Conservation (phyloP, 805 yeast genomes). For the Lachancea sp. region DNA sequence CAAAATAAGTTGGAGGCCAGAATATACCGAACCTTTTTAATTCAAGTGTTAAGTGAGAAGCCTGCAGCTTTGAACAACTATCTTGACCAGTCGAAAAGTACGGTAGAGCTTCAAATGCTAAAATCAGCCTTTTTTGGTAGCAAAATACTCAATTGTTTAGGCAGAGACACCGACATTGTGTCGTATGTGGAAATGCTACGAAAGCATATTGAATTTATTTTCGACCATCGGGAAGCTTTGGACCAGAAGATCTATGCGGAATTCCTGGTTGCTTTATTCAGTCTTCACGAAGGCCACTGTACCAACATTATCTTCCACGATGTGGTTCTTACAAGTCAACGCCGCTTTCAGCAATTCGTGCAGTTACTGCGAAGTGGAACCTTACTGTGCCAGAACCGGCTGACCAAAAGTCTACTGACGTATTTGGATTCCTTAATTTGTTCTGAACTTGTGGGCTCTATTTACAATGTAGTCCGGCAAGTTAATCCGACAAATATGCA, state of each 20-base stretch:
- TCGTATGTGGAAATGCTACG: slow-evolving; percentile 18
- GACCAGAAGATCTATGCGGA: slow-evolving; percentile 6
- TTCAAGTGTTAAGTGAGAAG: slow-evolving; percentile 12
- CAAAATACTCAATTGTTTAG: slow-evolving; percentile 26
- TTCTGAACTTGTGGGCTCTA: slow-evolving; percentile 7
- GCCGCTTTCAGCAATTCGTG: slow-evolving; percentile 10
- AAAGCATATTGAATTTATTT: slow-evolving; percentile 19
- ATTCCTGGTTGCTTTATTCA: slow-evolving; percentile 5
- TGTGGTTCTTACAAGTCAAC: slow-evolving; percentile 13
- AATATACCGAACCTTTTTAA: slow-evolving; percentile 14
- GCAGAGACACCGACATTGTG: slow-evolving; percentile 15
- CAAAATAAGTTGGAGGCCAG: slow-evolving; percentile 12
- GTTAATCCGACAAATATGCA: slow-evolving; percentile 14
- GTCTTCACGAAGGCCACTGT: slow-evolving; percentile 9
- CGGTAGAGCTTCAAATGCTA: slow-evolving; percentile 11
- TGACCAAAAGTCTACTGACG: slow-evolving; percentile 17
- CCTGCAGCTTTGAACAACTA: slow-evolving; percentile 15
- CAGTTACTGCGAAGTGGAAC: slow-evolving; percentile 12
- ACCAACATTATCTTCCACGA: slow-evolving; percentile 16
- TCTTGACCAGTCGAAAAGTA: slow-evolving; percentile 4
- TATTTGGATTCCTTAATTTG: slow-evolving; percentile 15
- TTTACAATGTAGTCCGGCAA: slow-evolving; percentile 12
- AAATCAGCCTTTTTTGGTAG: slow-evolving; percentile 30
- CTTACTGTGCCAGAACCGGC: slow-evolving; percentile 14
- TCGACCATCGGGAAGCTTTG: slow-evolving; percentile 5